Conservation (phyloP, 2,329 filamentous ascomycete genomes). For the Fonsecaea monophora region DNA sequence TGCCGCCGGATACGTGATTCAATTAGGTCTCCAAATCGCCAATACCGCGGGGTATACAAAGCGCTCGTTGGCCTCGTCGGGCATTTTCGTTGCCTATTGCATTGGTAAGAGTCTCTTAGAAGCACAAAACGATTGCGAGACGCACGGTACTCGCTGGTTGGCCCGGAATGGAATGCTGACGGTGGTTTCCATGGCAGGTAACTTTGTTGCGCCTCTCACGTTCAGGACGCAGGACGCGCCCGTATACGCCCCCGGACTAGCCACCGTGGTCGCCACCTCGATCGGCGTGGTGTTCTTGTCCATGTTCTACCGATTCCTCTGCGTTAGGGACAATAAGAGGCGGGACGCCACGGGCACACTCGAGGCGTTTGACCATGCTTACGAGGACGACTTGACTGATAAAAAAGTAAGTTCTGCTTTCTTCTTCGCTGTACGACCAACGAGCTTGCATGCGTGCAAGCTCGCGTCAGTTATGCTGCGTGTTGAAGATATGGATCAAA, state of each 20-base stretch:
- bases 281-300: slow-evolving; percentile 41
- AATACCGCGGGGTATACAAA: slow-evolving; percentile 42
- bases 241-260: slow-evolving; percentile 37
- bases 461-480: no score
- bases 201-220: slow-evolving; percentile 14
- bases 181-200: slow-evolving; percentile 7
- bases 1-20: slow-evolving; percentile 58
- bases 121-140: neutral
- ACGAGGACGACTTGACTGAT: slow-evolving; percentile 61
- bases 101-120: slow-evolving; percentile 37
- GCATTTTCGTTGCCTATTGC: slow-evolving; percentile 39
- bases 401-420: slow-evolving; percentile 38
- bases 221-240: slow-evolving; percentile 44
- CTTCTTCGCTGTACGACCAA: neutral
- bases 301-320: slow-evolving; percentile 29
- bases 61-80: slow-evolving; percentile 34
- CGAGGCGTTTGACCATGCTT: slow-evolving; percentile 60
- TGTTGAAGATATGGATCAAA: no score
- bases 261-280: slow-evolving; percentile 43
- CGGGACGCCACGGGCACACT: slow-evolving; percentile 37
- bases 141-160: neutral
- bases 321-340: slow-evolving; percentile 39
- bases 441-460: no score
- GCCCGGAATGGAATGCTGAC: neutral
- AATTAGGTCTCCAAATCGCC: slow-evolving; percentile 58